These are phyloP conservation scores for Darksidea phi DNA, from an alignment of 495 filamentous ascomycete species.

Conservation along the genomic window DNA sequence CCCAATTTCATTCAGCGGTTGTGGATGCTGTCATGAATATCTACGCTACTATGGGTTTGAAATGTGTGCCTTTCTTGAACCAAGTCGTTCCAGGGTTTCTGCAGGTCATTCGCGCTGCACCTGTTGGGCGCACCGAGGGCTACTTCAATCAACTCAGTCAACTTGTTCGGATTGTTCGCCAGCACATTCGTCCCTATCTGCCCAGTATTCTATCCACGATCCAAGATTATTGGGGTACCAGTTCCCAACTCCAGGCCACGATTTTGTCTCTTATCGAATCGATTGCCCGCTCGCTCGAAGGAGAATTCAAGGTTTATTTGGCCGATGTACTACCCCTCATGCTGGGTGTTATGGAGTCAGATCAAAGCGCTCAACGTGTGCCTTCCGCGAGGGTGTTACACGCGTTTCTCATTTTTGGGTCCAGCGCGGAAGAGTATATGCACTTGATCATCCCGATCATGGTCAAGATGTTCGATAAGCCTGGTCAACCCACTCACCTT, in stretches of 20 bases:
- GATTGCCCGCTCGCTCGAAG: slow-evolving; percentile 87
- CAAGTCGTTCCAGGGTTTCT: slow-evolving; percentile 94
- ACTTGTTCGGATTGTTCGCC: slow-evolving; percentile 88
- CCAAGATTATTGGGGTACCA: slow-evolving; percentile 77
- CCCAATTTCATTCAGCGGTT: slow-evolving; percentile 88
- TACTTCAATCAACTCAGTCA: slow-evolving; percentile 96
- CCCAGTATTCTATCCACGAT: slow-evolving; percentile 79
- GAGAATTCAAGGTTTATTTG: slow-evolving; percentile 94
- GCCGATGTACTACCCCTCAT: slow-evolving; percentile 85
- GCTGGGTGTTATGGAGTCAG: slow-evolving; percentile 88
- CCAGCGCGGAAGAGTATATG: slow-evolving; percentile 97
- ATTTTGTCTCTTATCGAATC: slow-evolving; percentile 89
- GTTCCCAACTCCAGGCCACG: slow-evolving; percentile 76
- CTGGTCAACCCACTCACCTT: slow-evolving; percentile 69
- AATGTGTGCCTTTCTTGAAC: slow-evolving; percentile 89
- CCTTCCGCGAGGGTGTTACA: slow-evolving; percentile 90
- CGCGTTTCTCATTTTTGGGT: slow-evolving; percentile 93
- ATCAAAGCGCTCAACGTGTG: slow-evolving; percentile 65
- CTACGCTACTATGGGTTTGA: slow-evolving; percentile 90
- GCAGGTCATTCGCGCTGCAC: slow-evolving; percentile 74
- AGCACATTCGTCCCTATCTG: slow-evolving; percentile 89
- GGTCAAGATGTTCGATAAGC: slow-evolving; percentile 84
- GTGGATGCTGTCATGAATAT: slow-evolving; percentile 98
- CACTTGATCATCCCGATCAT: slow-evolving; percentile 97
- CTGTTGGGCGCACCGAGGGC: slow-evolving; percentile 72